A percentile compares a stretch with the other conserved stretches of the same genome.
Evolutionary conservation across 805 yeast genomes (phyloP).

Genomic region (Wickerhamomyces xylosicus): DNA sequence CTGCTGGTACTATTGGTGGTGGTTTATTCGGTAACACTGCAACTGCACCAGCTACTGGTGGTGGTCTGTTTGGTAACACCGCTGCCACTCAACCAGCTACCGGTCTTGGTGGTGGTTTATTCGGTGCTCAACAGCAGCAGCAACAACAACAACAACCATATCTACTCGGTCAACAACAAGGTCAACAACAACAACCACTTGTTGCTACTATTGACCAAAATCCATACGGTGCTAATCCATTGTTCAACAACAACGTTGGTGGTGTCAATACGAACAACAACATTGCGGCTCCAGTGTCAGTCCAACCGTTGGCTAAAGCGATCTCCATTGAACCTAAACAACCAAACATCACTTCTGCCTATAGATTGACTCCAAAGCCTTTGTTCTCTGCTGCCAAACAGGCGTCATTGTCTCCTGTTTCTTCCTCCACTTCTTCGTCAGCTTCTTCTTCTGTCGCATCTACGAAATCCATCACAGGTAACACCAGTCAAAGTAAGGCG

Average conservation of each 20-base stretch:
- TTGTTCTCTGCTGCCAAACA: conserved; percentile 25
- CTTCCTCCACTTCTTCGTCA: background rate
- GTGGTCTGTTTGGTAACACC: conserved; percentile 20
- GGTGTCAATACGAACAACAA: conserved; percentile 25
- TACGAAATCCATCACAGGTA: background rate
- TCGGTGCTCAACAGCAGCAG: conserved; percentile 23
- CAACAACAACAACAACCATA: conserved; percentile 6
- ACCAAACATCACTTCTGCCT: conserved; percentile 48
- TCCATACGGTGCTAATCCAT: conserved; percentile 75
- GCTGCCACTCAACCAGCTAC: conserved; percentile 7
- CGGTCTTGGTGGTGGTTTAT: conserved; percentile 14
- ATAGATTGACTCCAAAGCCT: conserved; percentile 56
- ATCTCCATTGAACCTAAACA: conserved; percentile 42
- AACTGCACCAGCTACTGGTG: conserved; percentile 7
- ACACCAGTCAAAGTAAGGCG: conserved; percentile 1
- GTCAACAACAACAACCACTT: conserved; percentile 9
- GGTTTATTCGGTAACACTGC: conserved; percentile 16
- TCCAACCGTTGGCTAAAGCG: conserved; percentile 33
- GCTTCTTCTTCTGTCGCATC: background rate
- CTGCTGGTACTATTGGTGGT: conserved; percentile 21
- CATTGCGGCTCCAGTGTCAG: conserved; percentile 20
- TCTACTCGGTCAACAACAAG: conserved; percentile 12
- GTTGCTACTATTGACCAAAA: conserved; percentile 32
- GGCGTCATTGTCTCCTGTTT: background rate
- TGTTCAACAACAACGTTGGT: conserved; percentile 37